Evolutionary conservation across 306 rosid species (phyloP).

Genomic region (Abrus precatorius): DNA sequence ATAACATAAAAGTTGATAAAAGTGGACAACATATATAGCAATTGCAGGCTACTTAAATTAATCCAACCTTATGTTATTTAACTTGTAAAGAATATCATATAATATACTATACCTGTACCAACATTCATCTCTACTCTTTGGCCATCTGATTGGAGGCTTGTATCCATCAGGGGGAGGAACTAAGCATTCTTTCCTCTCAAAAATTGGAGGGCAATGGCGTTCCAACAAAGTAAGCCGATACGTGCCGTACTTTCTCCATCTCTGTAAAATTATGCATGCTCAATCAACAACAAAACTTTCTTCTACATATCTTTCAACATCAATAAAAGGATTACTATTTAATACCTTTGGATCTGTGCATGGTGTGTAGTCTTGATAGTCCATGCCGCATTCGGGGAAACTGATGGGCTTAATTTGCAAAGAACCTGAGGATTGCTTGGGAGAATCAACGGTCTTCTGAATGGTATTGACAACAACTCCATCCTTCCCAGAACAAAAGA

Average conservation of each 20-base stretch:
- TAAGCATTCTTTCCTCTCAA: constrained; percentile 89
- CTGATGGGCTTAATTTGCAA: constrained; percentile 61
- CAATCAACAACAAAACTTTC: constrained; percentile 35
- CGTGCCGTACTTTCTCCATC: constrained; percentile 86
- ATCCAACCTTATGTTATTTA: not conserved
- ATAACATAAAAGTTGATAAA: constrained; percentile 16
- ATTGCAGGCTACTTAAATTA: constrained; percentile 18
- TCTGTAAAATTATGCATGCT: constrained; percentile 64
- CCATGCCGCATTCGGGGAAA: constrained; percentile 75
- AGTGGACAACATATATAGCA: constrained; percentile 19
- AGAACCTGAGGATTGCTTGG: constrained; percentile 59
- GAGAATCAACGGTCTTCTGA: constrained; percentile 53
- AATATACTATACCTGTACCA: constrained; percentile 85
- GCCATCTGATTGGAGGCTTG: constrained; percentile 95
- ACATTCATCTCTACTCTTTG: constrained; percentile 90
- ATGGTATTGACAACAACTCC: constrained; percentile 44
- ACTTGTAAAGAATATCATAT: constrained; percentile 17
- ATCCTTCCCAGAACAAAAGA: constrained; percentile 66
- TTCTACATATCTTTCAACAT: constrained; percentile 16
- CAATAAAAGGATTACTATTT: constrained; percentile 23
- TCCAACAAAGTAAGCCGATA: constrained; percentile 92
- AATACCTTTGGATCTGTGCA: constrained; percentile 98
- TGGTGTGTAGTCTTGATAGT: constrained; percentile 93
- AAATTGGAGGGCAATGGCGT: constrained; percentile 91
- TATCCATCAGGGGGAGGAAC: constrained; percentile 96